These are phyloP conservation scores for Aspergillus amoenus DNA, from an alignment of 2,329 filamentous ascomycete genomes.

Conservation along the genomic window DNA sequence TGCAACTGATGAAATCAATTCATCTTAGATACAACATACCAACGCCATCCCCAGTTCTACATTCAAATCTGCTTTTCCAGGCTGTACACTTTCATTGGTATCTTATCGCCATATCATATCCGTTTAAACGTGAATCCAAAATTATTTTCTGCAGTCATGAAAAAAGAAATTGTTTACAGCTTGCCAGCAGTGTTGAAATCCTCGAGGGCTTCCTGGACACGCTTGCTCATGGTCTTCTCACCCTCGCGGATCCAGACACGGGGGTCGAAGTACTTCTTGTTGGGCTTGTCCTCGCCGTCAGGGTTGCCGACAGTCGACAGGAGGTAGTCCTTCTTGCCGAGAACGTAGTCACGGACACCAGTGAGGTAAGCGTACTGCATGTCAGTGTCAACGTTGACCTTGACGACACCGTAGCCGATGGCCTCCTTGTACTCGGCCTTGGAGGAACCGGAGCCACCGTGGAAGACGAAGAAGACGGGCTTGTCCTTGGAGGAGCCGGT, in stretches of 20 bases:
- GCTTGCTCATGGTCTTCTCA: conserved; percentile 91
- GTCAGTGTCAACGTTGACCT: conserved; percentile 99
- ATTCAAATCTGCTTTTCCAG: background rate
- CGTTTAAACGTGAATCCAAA: conserved; percentile 7
- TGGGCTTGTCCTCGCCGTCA: conserved; percentile 93
- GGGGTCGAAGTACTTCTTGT: conserved; percentile 94
- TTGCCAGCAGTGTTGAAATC: conserved; percentile 88
- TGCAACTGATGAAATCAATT: background rate
- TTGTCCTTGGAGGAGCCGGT: conserved; percentile 70
- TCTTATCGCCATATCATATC: conserved; percentile 1
- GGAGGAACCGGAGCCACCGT: conserved; percentile 89
- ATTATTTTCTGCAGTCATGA: background rate
- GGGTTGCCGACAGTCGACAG: conserved; percentile 87
- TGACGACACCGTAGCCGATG: conserved; percentile 92
- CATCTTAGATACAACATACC: background rate
- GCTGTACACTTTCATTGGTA: conserved; percentile 3
- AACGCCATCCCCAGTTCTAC: background rate
- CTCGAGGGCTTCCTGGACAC: conserved; percentile 75
- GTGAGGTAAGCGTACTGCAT: conserved; percentile 91
- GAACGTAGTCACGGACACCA: conserved; percentile 92
- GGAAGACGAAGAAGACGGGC: conserved; percentile 99
- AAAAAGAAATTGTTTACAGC: conserved; percentile 56
- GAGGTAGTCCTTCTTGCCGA: conserved; percentile 94
- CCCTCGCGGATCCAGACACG: conserved; percentile 91
- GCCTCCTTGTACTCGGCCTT: conserved; percentile 89